Evolutionary conservation across 805 yeast genomes (phyloP).

Genomic region (Zygosaccharomyces bisporus): DNA sequence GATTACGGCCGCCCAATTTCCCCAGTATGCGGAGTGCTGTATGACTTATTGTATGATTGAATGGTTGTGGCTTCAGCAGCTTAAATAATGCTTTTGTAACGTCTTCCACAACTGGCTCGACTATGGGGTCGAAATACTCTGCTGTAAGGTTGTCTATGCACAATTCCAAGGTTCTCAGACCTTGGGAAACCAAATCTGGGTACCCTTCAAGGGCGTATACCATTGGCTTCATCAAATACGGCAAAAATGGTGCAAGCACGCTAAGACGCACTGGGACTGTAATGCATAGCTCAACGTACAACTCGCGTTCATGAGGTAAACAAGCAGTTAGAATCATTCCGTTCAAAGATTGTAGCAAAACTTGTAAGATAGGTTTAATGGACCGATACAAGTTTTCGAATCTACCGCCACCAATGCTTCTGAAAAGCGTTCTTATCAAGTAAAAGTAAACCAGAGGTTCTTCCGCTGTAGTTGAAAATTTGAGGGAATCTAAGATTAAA

Average conservation of each 20-base stretch:
- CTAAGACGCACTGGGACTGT: conserved; percentile 95
- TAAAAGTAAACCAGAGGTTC: conserved; percentile 91
- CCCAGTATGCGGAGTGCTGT: conserved; percentile 91
- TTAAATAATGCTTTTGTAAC: conserved; percentile 92
- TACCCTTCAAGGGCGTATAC: conserved; percentile 87
- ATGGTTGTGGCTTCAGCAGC: conserved; percentile 87
- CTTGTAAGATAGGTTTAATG: conserved; percentile 86
- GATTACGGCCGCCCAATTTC: conserved; percentile 92
- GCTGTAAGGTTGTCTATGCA: conserved; percentile 97
- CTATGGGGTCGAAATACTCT: conserved; percentile 93
- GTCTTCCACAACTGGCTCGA: conserved; percentile 93
- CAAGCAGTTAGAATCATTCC: conserved; percentile 78
- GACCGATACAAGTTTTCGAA: conserved; percentile 91
- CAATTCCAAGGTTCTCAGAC: conserved; percentile 86
- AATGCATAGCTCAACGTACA: conserved; percentile 89
- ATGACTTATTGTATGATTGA: conserved; percentile 91
- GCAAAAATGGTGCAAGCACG: conserved; percentile 88
- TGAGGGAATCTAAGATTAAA: conserved; percentile 74
- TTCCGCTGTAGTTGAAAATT: conserved; percentile 74
- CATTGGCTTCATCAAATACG: conserved; percentile 83
- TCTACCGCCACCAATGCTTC: conserved; percentile 96
- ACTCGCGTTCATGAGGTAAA: conserved; percentile 85
- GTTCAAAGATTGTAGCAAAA: conserved; percentile 78
- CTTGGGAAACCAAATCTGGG: conserved; percentile 90
- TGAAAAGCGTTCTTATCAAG: conserved; percentile 79